Base-by-base conservation (phyloP, 2,329 filamentous ascomycete species). In the Pseudogymnoascus sp. region DNA sequence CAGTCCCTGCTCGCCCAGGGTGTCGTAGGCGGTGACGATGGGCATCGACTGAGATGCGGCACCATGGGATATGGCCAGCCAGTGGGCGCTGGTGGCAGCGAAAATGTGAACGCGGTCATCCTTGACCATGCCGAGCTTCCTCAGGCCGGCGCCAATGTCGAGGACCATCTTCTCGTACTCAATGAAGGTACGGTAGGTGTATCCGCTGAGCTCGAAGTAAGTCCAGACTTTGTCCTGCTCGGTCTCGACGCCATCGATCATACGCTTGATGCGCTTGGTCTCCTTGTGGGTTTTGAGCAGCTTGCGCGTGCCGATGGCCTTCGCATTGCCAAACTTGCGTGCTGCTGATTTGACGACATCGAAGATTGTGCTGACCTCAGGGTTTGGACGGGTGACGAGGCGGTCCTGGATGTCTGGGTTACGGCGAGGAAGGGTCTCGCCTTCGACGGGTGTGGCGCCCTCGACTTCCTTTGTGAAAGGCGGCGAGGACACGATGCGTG, bases 1-100 rank as follows among this genome's bases (percentile, higher is more conserved):
- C 64, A 97, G 83, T 41, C 91, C 92, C 65, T 86, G 84, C 70
- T 90, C 82, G 61, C 92, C 92, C 57, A 97, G 85, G 14, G 91
- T 96, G 73, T 96, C 92, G 75, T 96, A 97, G 58, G 92, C 91
- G 35, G 93, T 97, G 58, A 96, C 93, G 66, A 97, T 92, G 63
- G 89, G 85, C 72, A 97, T 84, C 41, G 90, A 92, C 75, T 97
- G 93, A 20, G 91, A 92, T 28, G 86, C 75, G 61, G 79, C 77
- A 59, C 74, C 79, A 69, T 82, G 80, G 18, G 79, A 78, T 67
- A 75, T 74, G 65, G 76, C 73, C 18, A 82, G 70, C 80, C 80
- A 82, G 71, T 69, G 64, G 14, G 66, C 65, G 61, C 69, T 69
- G 35, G n/a, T 22, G 58, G 88, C 86, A 64, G 89, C 90, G 70